These are phyloP conservation scores for Amanita molliuscula DNA, from an alignment of 768 basidiomycete species.

Conservation along the genomic window DNA sequence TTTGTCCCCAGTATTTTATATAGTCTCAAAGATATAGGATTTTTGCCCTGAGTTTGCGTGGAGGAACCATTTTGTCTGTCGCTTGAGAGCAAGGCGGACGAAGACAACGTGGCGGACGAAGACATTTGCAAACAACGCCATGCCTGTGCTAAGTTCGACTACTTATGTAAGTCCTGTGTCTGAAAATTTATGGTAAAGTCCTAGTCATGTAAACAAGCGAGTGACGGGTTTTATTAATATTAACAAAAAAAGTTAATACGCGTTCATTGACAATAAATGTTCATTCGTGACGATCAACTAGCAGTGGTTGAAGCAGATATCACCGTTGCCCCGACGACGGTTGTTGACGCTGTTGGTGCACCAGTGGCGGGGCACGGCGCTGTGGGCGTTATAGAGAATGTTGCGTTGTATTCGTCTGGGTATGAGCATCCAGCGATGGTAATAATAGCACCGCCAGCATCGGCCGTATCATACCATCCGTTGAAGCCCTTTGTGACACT, in stretches of 20 bases:
- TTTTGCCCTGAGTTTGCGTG: constrained; percentile 27
- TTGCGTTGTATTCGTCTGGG: constrained; percentile 23
- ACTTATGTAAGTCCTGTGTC: background rate
- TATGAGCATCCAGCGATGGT: constrained; percentile 36
- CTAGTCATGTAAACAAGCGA: background rate
- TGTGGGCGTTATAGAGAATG: constrained; percentile 14
- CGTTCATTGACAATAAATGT: background rate
- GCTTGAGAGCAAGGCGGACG: constrained; percentile 8
- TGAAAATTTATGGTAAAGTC: background rate
- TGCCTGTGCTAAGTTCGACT: background rate
- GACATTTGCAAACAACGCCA: background rate
- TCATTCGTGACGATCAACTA: background rate
- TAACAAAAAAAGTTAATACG: background rate
- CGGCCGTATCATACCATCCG: constrained; percentile 36
- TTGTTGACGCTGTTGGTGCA: background rate
- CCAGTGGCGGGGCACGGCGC: constrained; percentile 17
- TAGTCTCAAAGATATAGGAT: constrained; percentile 78
- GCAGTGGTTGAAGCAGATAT: background rate
- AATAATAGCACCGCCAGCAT: constrained; percentile 26
- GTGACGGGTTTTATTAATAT: background rate
- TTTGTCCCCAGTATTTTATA: constrained; percentile 84
- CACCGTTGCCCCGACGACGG: background rate
- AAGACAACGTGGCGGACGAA: constrained; percentile 4
- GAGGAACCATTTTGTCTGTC: constrained; percentile 14
- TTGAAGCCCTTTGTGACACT: constrained; percentile 24